Evolutionary conservation across 331 rosid species (phyloP), one percentile per base, ranked within the genome.

Genomic region (Acacia concinna): DNA sequence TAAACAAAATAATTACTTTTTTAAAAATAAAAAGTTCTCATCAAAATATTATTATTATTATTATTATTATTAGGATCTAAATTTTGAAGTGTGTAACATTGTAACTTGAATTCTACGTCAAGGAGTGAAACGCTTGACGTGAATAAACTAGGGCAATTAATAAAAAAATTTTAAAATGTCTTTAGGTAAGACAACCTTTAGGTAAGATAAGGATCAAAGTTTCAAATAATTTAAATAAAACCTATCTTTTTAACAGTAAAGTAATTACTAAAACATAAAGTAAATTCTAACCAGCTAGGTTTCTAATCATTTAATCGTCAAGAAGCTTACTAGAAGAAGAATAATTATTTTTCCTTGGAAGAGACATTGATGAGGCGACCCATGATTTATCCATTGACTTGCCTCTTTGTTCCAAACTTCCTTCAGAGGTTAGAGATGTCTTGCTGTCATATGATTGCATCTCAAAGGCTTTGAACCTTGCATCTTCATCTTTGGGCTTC

Each of bases 301-400:
- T 13, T 44, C 49, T 3, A 44, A 11, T 13, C 15, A 44, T 44
- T 13, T 11, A 3, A 13, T 44, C 49, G 2, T 44, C 49, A 13
- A 44, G 20, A 44, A 44, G 49, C 15, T 44, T 44, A 74, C 46
- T 23, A 28, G 88, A 49, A 18, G 91, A 78, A 74, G 86, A 47
- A 49, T 67, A 49, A 57, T 82, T 84, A 11, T 72, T 78, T 52
- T 52, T 76, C 35, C 88, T 84, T 1, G 69, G 35, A 2, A 81
- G 6, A 76, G 90, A 89, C 23, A 74, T n/a, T 3, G 91, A 86
- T 38, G 90, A 81, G 30, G 8, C 63, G 8, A 54, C 25, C 63
- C 63, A 54, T 21, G 63, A 11, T 3, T 27, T 31, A 54, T 54
- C 30, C 31, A 9, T 54, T 54, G 63, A 23, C 30, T 54, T 54